These are phyloP conservation scores for Fallopia convolvulus DNA, from an alignment of 148 eudicot genomes.

Conservation along the genomic window DNA sequence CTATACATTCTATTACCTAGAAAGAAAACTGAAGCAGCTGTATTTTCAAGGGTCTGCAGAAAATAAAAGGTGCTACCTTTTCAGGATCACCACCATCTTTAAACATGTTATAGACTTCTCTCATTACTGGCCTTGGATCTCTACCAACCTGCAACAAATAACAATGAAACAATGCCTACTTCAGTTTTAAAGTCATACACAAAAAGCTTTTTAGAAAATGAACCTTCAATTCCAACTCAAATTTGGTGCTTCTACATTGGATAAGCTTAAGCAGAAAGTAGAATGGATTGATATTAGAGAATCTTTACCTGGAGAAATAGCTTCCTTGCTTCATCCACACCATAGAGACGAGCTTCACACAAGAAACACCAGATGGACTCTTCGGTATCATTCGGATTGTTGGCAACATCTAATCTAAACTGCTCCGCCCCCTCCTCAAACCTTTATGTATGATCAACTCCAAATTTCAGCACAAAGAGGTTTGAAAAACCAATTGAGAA, in stretches of 20 bases:
- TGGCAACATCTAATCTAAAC: conserved; percentile 83
- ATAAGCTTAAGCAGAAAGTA: background rate
- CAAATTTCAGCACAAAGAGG: background rate
- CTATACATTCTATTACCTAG: background rate
- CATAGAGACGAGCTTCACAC: conserved; percentile 87
- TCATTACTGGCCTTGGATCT: conserved; percentile 92
- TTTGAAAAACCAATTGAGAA: background rate
- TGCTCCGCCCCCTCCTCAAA: conserved; percentile 93
- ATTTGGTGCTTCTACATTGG: background rate
- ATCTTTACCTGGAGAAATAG: conserved; percentile 64
- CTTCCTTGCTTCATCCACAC: conserved; percentile 70
- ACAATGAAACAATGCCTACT: background rate
- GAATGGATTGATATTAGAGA: background rate
- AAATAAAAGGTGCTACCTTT: conserved; percentile 33
- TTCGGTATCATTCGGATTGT: conserved; percentile 91
- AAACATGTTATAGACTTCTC: conserved; percentile 63
- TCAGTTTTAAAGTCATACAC: background rate
- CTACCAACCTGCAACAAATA: conserved; percentile 53
- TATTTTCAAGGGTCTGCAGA: background rate
- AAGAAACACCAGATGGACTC: conserved; percentile 99
- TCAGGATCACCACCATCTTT: conserved; percentile 90
- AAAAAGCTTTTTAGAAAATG: background rate
- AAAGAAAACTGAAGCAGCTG: background rate
- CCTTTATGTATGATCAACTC: conserved; percentile 25
- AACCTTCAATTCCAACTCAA: background rate